Evolutionary conservation across 2,329 filamentous ascomycete genomes (phyloP).

Genomic region (Cladosporium sp.): DNA sequence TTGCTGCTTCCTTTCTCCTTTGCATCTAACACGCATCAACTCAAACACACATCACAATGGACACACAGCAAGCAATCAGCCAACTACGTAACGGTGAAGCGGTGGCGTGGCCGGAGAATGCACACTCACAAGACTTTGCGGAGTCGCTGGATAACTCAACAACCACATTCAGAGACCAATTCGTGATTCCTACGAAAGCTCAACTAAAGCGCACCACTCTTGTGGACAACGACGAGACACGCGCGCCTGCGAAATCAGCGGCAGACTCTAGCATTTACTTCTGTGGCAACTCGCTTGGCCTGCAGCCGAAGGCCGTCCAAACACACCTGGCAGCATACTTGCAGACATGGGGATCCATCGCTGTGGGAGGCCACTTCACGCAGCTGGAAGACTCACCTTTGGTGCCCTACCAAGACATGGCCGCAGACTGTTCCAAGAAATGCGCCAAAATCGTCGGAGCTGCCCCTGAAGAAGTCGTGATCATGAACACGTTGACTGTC

Average conservation of each 20-base stretch:
- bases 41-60: constrained; percentile 25
- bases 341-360: constrained; percentile 80
- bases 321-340: constrained; percentile 71
- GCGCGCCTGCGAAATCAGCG: constrained; percentile 23
- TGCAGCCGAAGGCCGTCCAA: constrained; percentile 72
- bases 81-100: constrained; percentile 31
- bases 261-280: constrained; percentile 68
- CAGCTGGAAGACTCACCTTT: constrained; percentile 60
- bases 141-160: constrained; percentile 29
- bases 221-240: constrained; percentile 30
- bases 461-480: constrained; percentile 70
- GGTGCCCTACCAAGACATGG: constrained; percentile 74
- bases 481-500: constrained; percentile 83
- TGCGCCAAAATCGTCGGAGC: constrained; percentile 76
- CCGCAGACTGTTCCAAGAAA: constrained; percentile 69
- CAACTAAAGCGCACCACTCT: constrained; percentile 69
- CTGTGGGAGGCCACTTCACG: constrained; percentile 67
- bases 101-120: constrained; percentile 29
- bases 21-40: neutral
- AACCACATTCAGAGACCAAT: constrained; percentile 60
- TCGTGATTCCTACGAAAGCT: constrained; percentile 73
- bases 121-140: constrained; percentile 33
- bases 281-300: constrained; percentile 84
- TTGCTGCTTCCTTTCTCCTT: neutral
- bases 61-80: constrained; percentile 28